Percentiles rank a stretch among this genome's conserved stretches.
Evolutionary conservation across 768 basidiomycete species (phyloP).

Genomic region (Russula lepida): DNA sequence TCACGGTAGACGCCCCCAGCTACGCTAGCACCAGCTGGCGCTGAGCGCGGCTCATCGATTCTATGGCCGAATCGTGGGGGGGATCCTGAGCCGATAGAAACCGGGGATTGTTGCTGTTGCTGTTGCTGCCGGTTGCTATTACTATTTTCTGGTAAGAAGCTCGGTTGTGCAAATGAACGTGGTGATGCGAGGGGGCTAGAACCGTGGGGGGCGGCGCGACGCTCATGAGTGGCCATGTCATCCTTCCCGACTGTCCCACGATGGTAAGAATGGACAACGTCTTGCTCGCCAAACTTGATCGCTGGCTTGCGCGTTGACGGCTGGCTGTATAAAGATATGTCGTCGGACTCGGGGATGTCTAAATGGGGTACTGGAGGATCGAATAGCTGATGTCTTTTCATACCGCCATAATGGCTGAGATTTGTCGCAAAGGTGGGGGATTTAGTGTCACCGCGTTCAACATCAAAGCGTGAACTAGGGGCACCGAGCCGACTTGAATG

Average conservation of each 20-base stretch:
- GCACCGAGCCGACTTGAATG: neutral
- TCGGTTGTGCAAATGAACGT: neutral
- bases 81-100: neutral
- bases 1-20: neutral
- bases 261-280: conserved; percentile 69
- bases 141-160: neutral
- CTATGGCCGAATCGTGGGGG: neutral
- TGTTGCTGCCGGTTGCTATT: neutral
- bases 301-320: conserved; percentile 36
- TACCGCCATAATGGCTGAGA: conserved; percentile 28
- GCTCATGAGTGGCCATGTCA: conserved; percentile 40
- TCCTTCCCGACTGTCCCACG: conserved; percentile 34
- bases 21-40: conserved; percentile 10
- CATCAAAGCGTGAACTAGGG: conserved; percentile 24
- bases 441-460: conserved; percentile 41
- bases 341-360: conserved; percentile 32
- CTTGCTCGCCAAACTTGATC: conserved; percentile 71
- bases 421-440: conserved; percentile 9
- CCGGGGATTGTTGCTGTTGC: neutral
- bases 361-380: conserved; percentile 69
- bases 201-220: conserved; percentile 25
- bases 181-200: conserved; percentile 4
- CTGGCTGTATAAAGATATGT: conserved; percentile 30
- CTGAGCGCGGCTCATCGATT: conserved; percentile 3
- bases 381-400: conserved; percentile 79